Evolutionary conservation across 129 eudicot genomes (phyloP), one percentile per base, ranked within the genome.

Genomic region (Artemisia annua): DNA sequence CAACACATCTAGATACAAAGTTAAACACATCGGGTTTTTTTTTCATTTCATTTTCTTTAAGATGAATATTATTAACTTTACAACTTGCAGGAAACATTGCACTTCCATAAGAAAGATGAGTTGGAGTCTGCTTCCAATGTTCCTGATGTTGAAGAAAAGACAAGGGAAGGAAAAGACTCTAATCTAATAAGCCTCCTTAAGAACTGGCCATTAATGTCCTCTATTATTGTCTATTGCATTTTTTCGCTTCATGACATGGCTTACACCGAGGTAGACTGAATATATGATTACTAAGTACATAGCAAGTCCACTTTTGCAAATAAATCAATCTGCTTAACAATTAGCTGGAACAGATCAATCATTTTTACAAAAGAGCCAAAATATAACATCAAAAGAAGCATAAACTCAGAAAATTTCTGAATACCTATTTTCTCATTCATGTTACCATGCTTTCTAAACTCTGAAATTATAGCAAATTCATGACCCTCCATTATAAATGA

Each of bases 181-280:
- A 67, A 74, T 51, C 9, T 53, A 24, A 17, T 52, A 53, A 88
- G 96, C 78, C 91, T 95, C 19, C 30, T 82, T 46, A 95, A 73
- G 84, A 94, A 95, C 79, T 86, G 99, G 99, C 89, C 97, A 4
- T 76, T 95, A 55, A 95, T 95, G 96, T 90, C 99, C 26, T 88
- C 96, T 52, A 81, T 95, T 56, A 69, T 91, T 6, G 90, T 91
- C 51, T 95, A 95, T 35, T 90, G 99, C 16, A 76, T 91, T 75
- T 90, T 95, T 83, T 85, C 91, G 24, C 94, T 88, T 58, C 97
- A 88, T 66, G 96, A 94, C 76, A 94, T 88, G 88, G 89, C 99
- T 66, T 90, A 94, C 83, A 62, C 83, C 0, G 98, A 94, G 97
- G 98, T 90, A 84, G 52, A 3, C 46, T 39, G 46, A 39, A 39